Percentiles rank a stretch among this genome's conserved stretches.
Conservation (phyloP, 306 rosid genomes). For the Castanea crenata region DNA sequence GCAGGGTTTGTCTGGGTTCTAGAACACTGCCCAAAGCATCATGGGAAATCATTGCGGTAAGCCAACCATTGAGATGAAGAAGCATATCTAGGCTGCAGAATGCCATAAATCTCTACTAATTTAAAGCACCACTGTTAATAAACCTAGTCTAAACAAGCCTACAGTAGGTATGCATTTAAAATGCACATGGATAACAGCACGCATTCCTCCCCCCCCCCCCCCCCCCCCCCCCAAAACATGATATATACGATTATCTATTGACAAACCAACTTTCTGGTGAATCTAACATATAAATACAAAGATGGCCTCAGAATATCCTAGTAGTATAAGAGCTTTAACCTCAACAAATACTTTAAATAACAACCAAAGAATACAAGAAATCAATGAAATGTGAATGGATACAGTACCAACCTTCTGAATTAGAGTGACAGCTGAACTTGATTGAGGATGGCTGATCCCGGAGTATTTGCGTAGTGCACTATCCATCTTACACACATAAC, state of each 20-base stretch:
- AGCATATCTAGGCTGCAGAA: neutral
- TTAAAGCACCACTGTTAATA: neutral
- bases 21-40: neutral
- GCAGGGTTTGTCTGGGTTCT: neutral
- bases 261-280: conserved; percentile 1
- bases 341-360: conserved; percentile 15
- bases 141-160: neutral
- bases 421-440: conserved; percentile 55
- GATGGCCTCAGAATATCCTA: neutral
- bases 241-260: too few relatives aligned
- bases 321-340: conserved; percentile 8
- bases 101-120: neutral
- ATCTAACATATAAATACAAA: conserved; percentile 8
- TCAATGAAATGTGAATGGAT: neutral
- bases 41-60: neutral
- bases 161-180: neutral
- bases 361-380: neutral
- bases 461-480: conserved; percentile 67
- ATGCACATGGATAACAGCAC: neutral
- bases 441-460: conserved; percentile 24
- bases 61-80: neutral
- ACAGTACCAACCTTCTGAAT: conserved; percentile 63
- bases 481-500: conserved; percentile 85
- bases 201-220: neutral
- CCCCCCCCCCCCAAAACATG: too few relatives aligned